Base-by-base conservation (phyloP, 768 basidiomycete genomes). In the Kondoa malvinella region DNA sequence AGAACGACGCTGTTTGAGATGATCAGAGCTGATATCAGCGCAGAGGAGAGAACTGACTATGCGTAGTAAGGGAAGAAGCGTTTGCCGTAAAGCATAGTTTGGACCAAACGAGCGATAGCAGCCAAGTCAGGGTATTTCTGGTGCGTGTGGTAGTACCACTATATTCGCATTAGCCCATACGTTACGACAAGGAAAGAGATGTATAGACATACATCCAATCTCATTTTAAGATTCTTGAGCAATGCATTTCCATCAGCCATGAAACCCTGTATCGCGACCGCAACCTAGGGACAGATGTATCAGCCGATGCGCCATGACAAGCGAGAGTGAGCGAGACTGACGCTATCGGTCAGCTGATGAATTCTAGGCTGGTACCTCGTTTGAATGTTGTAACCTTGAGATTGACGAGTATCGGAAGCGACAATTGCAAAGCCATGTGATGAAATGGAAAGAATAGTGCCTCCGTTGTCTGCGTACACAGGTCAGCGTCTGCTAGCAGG, bases 111-210 rank as follows among this genome's bases (percentile, higher is more conserved):
- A n/a, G 95, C 95, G 76, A 99, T 95, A 29, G 92, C 86, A 70
- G 87, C 86, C 40, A 99, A 82, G n/a, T 90, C 86, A 89, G 96
- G 96, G 73, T 91, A 89, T 78, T 95, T 95, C 70, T 89, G 83
- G 78, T 99, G 94, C 12, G 91, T 92, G 78, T 96, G 92, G 67
- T 87, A 84, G 78, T 97, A 99, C 92, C 92, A 97, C 92, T 97
- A 65, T 8, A 26, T 4, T 34, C 16, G 56, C 57, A 32, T 50
- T 34, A 34, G 25, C n/a, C 63, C 59, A 66, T 40, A 33, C 32
- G 14, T 66, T 61, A 29, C 4, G 17, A 21, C 29, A 50, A 34
- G 66, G 50, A 66, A 3, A 1, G 64, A 17, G 40, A 64, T 56
- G 29, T 58, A 56, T 32, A 1, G 3, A 80, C 84, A 65, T 68